Percentiles rank a stretch among this genome's conserved stretches.
Conservation (phyloP, 306 rosid species). For the Lathyrus sativus region DNA sequence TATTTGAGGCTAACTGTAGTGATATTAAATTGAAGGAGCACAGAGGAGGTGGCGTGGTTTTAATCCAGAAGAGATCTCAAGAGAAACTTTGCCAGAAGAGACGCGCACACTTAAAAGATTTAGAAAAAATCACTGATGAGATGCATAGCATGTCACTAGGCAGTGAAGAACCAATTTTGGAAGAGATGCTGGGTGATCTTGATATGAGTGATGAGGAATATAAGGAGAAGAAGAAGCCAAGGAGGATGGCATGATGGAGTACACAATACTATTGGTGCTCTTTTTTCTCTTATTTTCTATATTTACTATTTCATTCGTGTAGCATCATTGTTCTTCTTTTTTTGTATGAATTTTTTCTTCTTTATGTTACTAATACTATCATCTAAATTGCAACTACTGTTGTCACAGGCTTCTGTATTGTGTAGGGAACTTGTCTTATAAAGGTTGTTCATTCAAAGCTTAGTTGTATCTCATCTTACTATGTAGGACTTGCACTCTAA, state of each 20-base stretch:
- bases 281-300: too few relatives aligned
- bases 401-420: too few relatives aligned
- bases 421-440: too few relatives aligned
- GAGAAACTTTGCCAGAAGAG: slow-evolving; percentile 59
- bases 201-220: slow-evolving; percentile 39
- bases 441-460: too few relatives aligned
- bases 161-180: slow-evolving; percentile 1
- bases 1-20: slow-evolving; percentile 46
- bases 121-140: slow-evolving; percentile 65
- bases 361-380: too few relatives aligned
- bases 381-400: too few relatives aligned
- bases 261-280: too few relatives aligned
- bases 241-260: slow-evolving; percentile 38
- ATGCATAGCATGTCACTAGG: slow-evolving; percentile 42
- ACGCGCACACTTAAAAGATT: slow-evolving; percentile 55
- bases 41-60: slow-evolving; percentile 57
- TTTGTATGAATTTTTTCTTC: too few relatives aligned
- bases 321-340: too few relatives aligned
- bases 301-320: too few relatives aligned
- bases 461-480: too few relatives aligned
- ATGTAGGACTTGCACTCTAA: too few relatives aligned
- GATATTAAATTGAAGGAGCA: slow-evolving; percentile 58
- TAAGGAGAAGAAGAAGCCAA: slow-evolving; percentile 46
- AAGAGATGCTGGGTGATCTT: slow-evolving; percentile 67
- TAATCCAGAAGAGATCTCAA: slow-evolving; percentile 70